A percentile compares a stretch with the other conserved stretches of the same genome.
These are phyloP conservation scores for Leucoagaricus sp. DNA, from an alignment of 1,284 basidiomycete species.

Conservation along the genomic window DNA sequence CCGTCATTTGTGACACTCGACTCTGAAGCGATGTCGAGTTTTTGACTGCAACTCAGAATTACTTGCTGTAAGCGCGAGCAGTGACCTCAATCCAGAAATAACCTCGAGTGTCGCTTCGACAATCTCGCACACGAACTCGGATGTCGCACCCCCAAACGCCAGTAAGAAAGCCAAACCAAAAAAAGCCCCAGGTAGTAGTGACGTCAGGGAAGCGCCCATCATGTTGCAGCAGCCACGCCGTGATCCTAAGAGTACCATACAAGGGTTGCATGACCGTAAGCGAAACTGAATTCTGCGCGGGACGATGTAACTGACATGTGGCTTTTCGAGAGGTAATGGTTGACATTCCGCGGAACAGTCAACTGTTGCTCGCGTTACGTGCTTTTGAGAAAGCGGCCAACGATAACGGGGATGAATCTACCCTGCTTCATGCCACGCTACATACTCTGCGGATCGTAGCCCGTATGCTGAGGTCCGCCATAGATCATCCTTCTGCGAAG, in stretches of 20 bases:
- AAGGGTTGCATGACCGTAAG: constrained; percentile 9
- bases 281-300: not conserved
- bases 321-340: not conserved
- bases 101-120: not conserved
- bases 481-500: not conserved
- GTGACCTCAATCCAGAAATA: not conserved
- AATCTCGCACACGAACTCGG: not conserved
- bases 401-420: constrained; percentile 6
- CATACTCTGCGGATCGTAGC: constrained; percentile 1
- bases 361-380: constrained; percentile 4
- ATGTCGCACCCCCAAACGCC: not conserved
- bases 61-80: not conserved
- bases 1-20: not conserved
- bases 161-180: constrained; percentile 9
- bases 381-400: constrained; percentile 5
- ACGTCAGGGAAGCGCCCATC: not conserved
- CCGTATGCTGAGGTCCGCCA: not conserved
- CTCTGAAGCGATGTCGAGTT: not conserved
- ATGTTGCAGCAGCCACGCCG: not conserved
- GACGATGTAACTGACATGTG: not conserved
- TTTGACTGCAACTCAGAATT: not conserved
- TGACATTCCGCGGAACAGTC: constrained; percentile 8
- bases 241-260: not conserved
- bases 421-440: constrained; percentile 8
- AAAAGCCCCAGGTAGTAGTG: constrained; percentile 9